phyloP scores from a whole-genome alignment of 1,284 basidiomycete genomes.

The Moesziomyces sp. region DNA sequence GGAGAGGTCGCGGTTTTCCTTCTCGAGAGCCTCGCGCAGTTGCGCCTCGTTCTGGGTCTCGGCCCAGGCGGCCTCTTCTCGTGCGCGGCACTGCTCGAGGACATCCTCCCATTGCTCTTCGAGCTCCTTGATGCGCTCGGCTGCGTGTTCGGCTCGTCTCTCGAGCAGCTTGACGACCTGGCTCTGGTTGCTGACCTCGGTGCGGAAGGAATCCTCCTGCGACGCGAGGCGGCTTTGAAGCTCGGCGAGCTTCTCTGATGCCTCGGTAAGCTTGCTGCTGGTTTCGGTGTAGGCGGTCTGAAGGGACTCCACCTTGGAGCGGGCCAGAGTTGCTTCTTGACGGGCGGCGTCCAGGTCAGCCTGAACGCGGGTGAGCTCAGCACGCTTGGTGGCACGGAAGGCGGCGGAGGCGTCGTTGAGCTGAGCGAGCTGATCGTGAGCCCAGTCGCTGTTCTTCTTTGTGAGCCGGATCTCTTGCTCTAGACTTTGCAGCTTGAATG shows the following conservation, averaged over 20 bases:
- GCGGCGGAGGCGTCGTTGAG: constrained; percentile 48
- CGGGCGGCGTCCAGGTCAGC: constrained; percentile 76
- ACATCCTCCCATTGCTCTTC: constrained; percentile 81
- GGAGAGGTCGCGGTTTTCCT: constrained; percentile 65
- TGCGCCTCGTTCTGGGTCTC: constrained; percentile 74
- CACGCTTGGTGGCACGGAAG: constrained; percentile 70
- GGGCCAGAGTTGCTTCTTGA: constrained; percentile 74
- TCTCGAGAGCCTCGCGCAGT: constrained; percentile 68
- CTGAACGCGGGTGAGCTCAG: constrained; percentile 79
- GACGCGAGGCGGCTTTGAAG: constrained; percentile 79
- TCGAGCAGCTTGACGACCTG: constrained; percentile 83
- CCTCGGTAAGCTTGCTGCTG: constrained; percentile 76
- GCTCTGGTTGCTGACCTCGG: constrained; percentile 78
- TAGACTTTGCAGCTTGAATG: constrained; percentile 81
- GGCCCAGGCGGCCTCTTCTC: constrained; percentile 75
- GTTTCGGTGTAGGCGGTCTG: constrained; percentile 78
- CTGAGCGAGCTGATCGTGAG: constrained; percentile 56
- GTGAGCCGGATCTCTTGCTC: constrained; percentile 81
- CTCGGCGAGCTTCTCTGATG: constrained; percentile 77
- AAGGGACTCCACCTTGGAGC: constrained; percentile 76
- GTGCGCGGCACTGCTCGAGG: constrained; percentile 76
- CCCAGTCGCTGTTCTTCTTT: constrained; percentile 77
- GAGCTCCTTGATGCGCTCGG: constrained; percentile 79
- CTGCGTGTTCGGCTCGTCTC: constrained; percentile 80
- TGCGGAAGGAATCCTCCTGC: constrained; percentile 80